phyloP scores from a whole-genome alignment of 768 basidiomycete genomes.

The Postia placenta region DNA sequence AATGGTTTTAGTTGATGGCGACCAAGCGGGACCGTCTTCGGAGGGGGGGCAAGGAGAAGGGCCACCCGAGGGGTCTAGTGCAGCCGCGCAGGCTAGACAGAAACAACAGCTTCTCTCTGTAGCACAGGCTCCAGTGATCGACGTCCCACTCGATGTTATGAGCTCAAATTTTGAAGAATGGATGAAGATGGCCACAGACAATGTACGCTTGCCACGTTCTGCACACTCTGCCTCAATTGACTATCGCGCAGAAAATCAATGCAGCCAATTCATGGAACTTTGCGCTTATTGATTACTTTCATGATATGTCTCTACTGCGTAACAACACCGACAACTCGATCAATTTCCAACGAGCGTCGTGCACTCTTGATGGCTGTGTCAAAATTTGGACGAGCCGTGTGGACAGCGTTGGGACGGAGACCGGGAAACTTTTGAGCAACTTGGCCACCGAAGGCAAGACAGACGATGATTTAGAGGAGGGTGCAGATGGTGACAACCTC shows the following conservation, averaged over 20 bases:
- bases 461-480: slow-evolving; percentile 55
- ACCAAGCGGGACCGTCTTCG: slow-evolving; percentile 50
- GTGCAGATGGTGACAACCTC: slow-evolving; percentile 49
- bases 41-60: slow-evolving; percentile 32
- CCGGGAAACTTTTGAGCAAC: slow-evolving; percentile 90
- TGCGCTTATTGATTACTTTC: slow-evolving; percentile 97
- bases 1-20: slow-evolving; percentile 33
- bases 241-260: slow-evolving; percentile 84
- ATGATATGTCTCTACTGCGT: slow-evolving; percentile 92
- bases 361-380: slow-evolving; percentile 96
- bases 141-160: slow-evolving; percentile 77
- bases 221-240: background rate
- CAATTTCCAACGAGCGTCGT: slow-evolving; percentile 98
- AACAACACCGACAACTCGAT: slow-evolving; percentile 94
- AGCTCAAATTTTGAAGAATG: slow-evolving; percentile 95
- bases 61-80: slow-evolving; percentile 32
- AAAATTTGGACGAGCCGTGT: slow-evolving; percentile 99
- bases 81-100: slow-evolving; percentile 40
- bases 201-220: slow-evolving; percentile 49
- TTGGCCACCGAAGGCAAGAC: slow-evolving; percentile 62
- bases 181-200: slow-evolving; percentile 99
- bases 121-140: slow-evolving; percentile 47
- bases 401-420: slow-evolving; percentile 94
- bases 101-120: slow-evolving; percentile 60
- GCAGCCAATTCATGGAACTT: slow-evolving; percentile 97